Evolutionary conservation across 495 filamentous ascomycete genomes (phyloP).

Genomic region (Aspergillus diversus): DNA sequence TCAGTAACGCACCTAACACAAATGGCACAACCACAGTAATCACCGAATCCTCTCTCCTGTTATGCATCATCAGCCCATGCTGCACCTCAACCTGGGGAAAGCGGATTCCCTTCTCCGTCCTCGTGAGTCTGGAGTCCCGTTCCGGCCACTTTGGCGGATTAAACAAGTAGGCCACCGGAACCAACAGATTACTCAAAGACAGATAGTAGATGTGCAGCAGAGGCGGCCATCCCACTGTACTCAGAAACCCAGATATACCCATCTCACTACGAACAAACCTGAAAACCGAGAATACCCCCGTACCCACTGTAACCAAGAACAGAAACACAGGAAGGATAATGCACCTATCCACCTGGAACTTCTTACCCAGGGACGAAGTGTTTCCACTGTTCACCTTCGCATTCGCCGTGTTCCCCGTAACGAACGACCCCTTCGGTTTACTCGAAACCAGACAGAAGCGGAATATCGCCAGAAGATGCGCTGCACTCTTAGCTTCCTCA

Average conservation of each 20-base stretch:
- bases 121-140: slow-evolving; percentile 15
- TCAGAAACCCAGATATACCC: slow-evolving; percentile 14
- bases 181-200: slow-evolving; percentile 27
- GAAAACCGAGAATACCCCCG: slow-evolving; percentile 17
- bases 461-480: slow-evolving; percentile 32
- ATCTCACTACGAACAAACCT: background rate
- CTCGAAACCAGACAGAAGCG: slow-evolving; percentile 35
- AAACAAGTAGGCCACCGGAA: slow-evolving; percentile 34
- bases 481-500: too few species aligned
- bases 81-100: slow-evolving; percentile 28
- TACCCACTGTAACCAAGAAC: slow-evolving; percentile 21
- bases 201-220: slow-evolving; percentile 35
- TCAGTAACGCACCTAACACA: background rate
- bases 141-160: slow-evolving; percentile 28
- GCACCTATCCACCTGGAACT: slow-evolving; percentile 25
- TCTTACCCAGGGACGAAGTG: slow-evolving; percentile 21
- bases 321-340: slow-evolving; percentile 27
- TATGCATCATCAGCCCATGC: background rate
- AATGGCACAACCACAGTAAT: background rate
- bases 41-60: background rate
- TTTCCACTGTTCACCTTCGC: slow-evolving; percentile 24
- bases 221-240: slow-evolving; percentile 34
- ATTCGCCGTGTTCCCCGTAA: slow-evolving; percentile 34
- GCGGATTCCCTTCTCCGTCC: slow-evolving; percentile 2
- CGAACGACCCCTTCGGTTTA: slow-evolving; percentile 42